Evolutionary conservation across 176 grass and related monocot species (phyloP), one percentile per base, ranked within the genome.

Genomic region (Oryza officinalis): DNA sequence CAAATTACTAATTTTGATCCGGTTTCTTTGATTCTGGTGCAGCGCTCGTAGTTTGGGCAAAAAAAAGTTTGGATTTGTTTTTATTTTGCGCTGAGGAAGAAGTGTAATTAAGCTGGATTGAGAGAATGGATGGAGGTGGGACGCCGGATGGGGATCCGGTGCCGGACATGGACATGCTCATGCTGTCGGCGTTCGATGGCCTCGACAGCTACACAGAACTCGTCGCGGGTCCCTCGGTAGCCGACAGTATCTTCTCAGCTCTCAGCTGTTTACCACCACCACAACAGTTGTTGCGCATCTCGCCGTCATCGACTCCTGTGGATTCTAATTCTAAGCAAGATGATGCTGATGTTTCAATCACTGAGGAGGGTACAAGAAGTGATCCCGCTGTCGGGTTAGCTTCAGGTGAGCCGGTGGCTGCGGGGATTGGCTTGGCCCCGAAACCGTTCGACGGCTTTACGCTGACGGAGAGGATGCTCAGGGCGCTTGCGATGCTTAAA

Each of bases 381-480:
- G 67, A 63, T 60, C 69, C 35, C 32, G 67, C 46, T 17, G 49
- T 38, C 65, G 69, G 70, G 27, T 43, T 72, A 7, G 43, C 32
- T 44, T 72, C 17, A 60, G 12, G 38, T 12, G 43, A 76, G 40
- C 15, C 10, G 22, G 54, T 69, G 77, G 6, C 18, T 2, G 38
- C 50, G 57, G 40, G 33, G 2, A 4, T 57, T 25, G 14, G 26
- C 18, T 49, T 31, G 18, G 23, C 90, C 33, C 88, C 88, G 1
- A 88, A 63, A 81, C 23, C 81, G 26, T 61, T 90, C 23, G 8
- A 65, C 32, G 25, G 49, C 8, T 4, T 67, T 18, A 88, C 88
- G 6, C 78, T 90, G 73, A 72, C 26, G 30, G 91, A 93, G 59
- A 90, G 69, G 65, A 90, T 93, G 91, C 82, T 93, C 63, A 88